Evolutionary conservation across 805 yeast species (phyloP).

Genomic region (Schizosaccharomyces cryophilus): DNA sequence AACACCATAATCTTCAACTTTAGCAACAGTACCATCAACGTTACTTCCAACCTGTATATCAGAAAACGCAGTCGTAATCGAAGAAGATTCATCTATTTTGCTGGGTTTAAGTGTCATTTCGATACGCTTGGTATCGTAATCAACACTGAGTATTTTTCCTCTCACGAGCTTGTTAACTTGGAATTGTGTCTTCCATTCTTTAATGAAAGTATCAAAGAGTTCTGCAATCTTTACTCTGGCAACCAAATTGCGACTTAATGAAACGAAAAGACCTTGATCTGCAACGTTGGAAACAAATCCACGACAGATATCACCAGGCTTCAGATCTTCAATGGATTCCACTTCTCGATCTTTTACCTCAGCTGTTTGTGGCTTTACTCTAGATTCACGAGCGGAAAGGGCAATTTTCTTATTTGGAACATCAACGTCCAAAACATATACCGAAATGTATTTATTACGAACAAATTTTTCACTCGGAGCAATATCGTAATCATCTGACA

Average conservation of each 20-base stretch:
- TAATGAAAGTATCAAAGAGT: slow-evolving; percentile 54
- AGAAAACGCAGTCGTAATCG: slow-evolving; percentile 24
- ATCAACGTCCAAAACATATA: slow-evolving; percentile 18
- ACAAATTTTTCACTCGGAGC: slow-evolving; percentile 3
- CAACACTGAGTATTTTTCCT: slow-evolving; percentile 38
- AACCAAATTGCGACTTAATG: slow-evolving; percentile 41
- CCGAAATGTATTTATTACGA: slow-evolving; percentile 9
- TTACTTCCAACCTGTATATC: slow-evolving; percentile 48
- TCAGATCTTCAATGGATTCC: slow-evolving; percentile 26
- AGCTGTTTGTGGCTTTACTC: not conserved
- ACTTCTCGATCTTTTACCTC: slow-evolving; percentile 19
- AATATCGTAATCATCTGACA: slow-evolving; percentile 40
- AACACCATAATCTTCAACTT: slow-evolving; percentile 72
- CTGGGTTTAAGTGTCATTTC: slow-evolving; percentile 51
- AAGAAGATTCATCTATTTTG: slow-evolving; percentile 22
- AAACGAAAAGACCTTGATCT: slow-evolving; percentile 41
- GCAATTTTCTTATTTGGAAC: slow-evolving; percentile 26
- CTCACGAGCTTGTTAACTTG: slow-evolving; percentile 43
- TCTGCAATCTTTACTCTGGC: slow-evolving; percentile 67
- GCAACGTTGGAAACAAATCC: slow-evolving; percentile 62
- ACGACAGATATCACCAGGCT: slow-evolving; percentile 45
- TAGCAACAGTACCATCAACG: slow-evolving; percentile 53
- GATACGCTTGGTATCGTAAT: slow-evolving; percentile 30
- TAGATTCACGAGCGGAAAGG: slow-evolving; percentile 34
- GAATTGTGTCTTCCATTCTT: slow-evolving; percentile 70